Percentiles rank a stretch among this genome's conserved stretches.
Evolutionary conservation across 1,284 basidiomycete genomes (phyloP).

Genomic region (Microbotryomycetes sp.): DNA sequence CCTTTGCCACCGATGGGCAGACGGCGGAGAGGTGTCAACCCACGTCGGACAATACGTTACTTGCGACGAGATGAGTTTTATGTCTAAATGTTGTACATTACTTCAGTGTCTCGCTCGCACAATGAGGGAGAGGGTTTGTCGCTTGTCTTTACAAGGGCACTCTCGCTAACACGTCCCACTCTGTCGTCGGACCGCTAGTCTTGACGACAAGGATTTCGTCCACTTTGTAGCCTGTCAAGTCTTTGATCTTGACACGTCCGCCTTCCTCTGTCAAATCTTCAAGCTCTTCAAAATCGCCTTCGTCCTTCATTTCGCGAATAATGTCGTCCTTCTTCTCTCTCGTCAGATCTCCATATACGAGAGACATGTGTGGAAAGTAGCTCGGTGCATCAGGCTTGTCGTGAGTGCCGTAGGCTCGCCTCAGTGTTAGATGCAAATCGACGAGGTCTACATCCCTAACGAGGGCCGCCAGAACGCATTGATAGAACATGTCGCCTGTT

Average conservation of each 20-base stretch:
- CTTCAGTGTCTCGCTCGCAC: not conserved
- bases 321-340: slow-evolving; percentile 8
- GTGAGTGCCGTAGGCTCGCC: slow-evolving; percentile 5
- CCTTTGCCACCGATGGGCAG: not conserved
- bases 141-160: slow-evolving; percentile 6
- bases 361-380: slow-evolving; percentile 32
- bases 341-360: slow-evolving; percentile 29
- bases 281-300: not conserved
- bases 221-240: slow-evolving; percentile 8
- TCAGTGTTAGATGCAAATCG: slow-evolving; percentile 16
- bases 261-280: not conserved
- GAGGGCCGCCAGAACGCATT: slow-evolving; percentile 30
- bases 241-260: slow-evolving; percentile 14
- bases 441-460: slow-evolving; percentile 13
- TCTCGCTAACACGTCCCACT: slow-evolving; percentile 27
- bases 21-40: not conserved
- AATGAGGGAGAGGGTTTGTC: too few species aligned
- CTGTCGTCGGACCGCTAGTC: slow-evolving; percentile 16
- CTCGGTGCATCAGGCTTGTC: slow-evolving; percentile 7
- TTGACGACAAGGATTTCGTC: slow-evolving; percentile 19
- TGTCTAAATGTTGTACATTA: not conserved
- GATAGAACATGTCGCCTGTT: slow-evolving; percentile 26
- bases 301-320: slow-evolving; percentile 12
- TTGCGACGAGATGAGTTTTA: not conserved
- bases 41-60: not conserved